Evolutionary conservation across 495 filamentous ascomycete species (phyloP), one percentile per base, ranked within the genome.

Genomic region (Glutinoglossum americanum): DNA sequence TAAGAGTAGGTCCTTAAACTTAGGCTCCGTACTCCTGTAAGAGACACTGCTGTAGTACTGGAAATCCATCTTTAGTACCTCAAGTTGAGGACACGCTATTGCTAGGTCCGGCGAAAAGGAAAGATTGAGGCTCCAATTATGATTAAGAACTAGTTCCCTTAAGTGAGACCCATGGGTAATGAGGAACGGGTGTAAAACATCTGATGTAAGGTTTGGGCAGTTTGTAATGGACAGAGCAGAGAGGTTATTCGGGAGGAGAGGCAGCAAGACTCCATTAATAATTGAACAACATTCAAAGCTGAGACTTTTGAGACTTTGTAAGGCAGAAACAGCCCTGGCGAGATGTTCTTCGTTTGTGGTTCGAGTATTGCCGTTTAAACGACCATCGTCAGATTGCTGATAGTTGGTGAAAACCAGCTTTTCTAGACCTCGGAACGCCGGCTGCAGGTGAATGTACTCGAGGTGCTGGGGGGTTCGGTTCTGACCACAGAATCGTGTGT

Each of bases 51-150:
- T 78, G 64, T 75, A 77, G 57, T 84, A 87, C 11, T 78, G 80
- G 19, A 92, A 69, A 60, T 93, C 84, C 74, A 88, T 79, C 51
- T 75, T 76, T 26, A 95, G 72, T 6, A 71, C 71, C 63, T 81
- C 69, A n/a, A 95, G 72, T 1, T 73, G 74, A 0, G 81, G 82
- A 62, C 87, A 93, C 10, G 76, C 71, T 9, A 64, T 59, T 6
- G 72, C 78, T 15, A 95, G 69, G 54, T 71, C 59, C 3, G 75
- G 71, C 21, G 88, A 69, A 63, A 92, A 94, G 2, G 75, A 74
- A 27, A 94, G 65, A 61, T 76, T 81, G n/a, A 94, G 70, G 19
- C 80, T 76, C 51, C 82, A 80, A 64, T 90, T 90, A 66, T 94
- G 83, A 19, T 81, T 76, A 2, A 95, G 72, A 13, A 70, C 75